Base-by-base conservation (phyloP, 495 filamentous ascomycete genomes). In the Tuber brumale region DNA sequence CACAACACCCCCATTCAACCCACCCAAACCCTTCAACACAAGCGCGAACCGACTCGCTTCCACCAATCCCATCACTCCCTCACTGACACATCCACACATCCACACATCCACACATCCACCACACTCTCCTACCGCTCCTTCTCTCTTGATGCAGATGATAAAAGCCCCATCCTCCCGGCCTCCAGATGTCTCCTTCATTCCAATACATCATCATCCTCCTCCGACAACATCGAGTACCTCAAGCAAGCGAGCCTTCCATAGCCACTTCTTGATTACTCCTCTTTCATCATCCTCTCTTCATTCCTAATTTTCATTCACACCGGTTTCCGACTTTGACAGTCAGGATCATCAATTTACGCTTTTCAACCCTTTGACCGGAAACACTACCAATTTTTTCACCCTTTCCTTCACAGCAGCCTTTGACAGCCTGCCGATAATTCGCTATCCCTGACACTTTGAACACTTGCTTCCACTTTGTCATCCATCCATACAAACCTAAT, bases 271-370 rank as follows among this genome's bases (percentile, higher is more conserved):
- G 70, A 48, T 45, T 74, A 43, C 43, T 73, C 48, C 69, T 48
- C n/a, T 27, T 57, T 57, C 48, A 57, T 46, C 73, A 44, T 71
- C 73, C 71, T 71, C 73, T 69, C 77, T 71, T 74, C 44, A 71
- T 70, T 35, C 35, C 72, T 76, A 73, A 66, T 66, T 66, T 31
- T 66, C 31, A 31, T 66, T 57, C 23, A 10, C 18, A 48, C 19
- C 21, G 73, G 72, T 76, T 77, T 76, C 76, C 41, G 43, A 72
- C 78, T 80, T 80, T 80, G 78, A 80, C 37, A 80, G 78, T 75
- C 75, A 70, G 78, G 73, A 74, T 45, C 73, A 18, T 66, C 57
- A 5, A 66, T 66, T 66, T n/a, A 16, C 57, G 3, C 10, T 16
- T 61, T 66, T 79, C 61, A 72, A 35, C 74, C 16, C 61, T 76